Percentiles rank a stretch among this genome's conserved stretches.
Evolutionary conservation across 2,329 filamentous ascomycete genomes (phyloP).

Genomic region (Phialophora verrucosa): DNA sequence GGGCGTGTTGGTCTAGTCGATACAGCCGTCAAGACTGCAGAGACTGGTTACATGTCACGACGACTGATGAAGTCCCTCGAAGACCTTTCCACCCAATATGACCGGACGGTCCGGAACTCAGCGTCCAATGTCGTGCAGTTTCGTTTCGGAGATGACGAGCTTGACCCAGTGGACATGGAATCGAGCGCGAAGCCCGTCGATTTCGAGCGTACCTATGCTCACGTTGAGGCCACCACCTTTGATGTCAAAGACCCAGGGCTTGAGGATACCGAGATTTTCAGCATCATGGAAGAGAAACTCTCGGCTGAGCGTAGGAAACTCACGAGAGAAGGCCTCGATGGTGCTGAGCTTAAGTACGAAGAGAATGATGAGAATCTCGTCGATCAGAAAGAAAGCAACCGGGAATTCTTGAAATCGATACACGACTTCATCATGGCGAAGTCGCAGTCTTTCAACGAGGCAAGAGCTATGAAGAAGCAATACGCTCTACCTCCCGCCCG

Average conservation of each 20-base stretch:
- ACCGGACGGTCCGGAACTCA: conserved; percentile 92
- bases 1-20: conserved; percentile 98
- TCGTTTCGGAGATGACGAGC: conserved; percentile 92
- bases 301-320: conserved; percentile 70
- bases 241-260: conserved; percentile 76
- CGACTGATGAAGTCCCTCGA: conserved; percentile 97
- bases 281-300: conserved; percentile 71
- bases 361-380: conserved; percentile 46
- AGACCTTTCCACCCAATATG: conserved; percentile 90
- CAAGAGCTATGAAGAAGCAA: conserved; percentile 42
- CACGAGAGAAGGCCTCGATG: conserved; percentile 65
- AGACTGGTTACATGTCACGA: conserved; percentile 99
- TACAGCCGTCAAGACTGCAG: conserved; percentile 91
- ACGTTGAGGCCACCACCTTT: conserved; percentile 77
- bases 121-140: conserved; percentile 91
- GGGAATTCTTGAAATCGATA: conserved; percentile 81
- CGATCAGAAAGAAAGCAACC: conserved; percentile 80
- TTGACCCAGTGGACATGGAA: conserved; percentile 98
- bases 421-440: conserved; percentile 71
- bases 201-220: conserved; percentile 88
- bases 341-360: conserved; percentile 68
- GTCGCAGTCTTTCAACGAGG: conserved; percentile 65
- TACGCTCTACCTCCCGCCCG: conserved; percentile 26
- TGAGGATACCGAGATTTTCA: conserved; percentile 73
- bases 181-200: conserved; percentile 89